Base-by-base conservation (phyloP, 208 protist genomes). In the Strigomonas culicis region DNA sequence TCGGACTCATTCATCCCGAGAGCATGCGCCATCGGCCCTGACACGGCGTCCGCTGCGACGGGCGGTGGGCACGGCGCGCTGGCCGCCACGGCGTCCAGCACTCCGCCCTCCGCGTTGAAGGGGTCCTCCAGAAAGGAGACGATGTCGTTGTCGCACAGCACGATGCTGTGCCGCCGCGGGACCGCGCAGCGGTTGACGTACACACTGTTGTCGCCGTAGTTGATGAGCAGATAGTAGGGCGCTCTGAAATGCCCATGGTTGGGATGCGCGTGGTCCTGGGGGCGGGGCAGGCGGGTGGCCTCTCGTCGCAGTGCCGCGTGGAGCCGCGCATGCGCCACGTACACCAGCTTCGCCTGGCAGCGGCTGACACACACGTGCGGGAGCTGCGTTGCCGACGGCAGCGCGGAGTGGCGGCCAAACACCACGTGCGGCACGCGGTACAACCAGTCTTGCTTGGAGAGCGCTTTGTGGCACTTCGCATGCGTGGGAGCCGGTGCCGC, bases 51-150 rank as follows among this genome's bases (percentile, higher is more conserved):
- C n/a, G n/a, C n/a, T n/a, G n/a, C n/a, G n/a, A n/a, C n/a, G n/a
- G n/a, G n/a, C n/a, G n/a, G n/a, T n/a, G n/a, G n/a, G n/a, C n/a
- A n/a, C n/a, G n/a, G n/a, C n/a, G 8, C 51, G 3, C 22, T 36
- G 19, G 13, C 22, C 51, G 27, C 64, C 47, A 24, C 21, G 56
- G 15, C 59, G 28, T 78, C 64, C 31, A 94, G 50, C 8, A 88
- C 65, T 13, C 88, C 88, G 59, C 76, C 82, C 32, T 84, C 72
- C 7, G 58, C 66, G 63, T 86, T 86, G 72, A 87, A 91, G 13
- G 89, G 80, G 57, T 75, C 77, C 62, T 93, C 86, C 13, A 95
- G 77, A 64, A 95, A 86, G 4, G 84, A 81, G 0, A 95, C 32
- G 24, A 93, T 70, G 41, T 95, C 89, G n/a, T 80, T 73, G 47